Evolutionary conservation across 352 stramenopile genomes (phyloP), one percentile per base, ranked within the genome.

Genomic region (Chrysophaeum taylorii): DNA sequence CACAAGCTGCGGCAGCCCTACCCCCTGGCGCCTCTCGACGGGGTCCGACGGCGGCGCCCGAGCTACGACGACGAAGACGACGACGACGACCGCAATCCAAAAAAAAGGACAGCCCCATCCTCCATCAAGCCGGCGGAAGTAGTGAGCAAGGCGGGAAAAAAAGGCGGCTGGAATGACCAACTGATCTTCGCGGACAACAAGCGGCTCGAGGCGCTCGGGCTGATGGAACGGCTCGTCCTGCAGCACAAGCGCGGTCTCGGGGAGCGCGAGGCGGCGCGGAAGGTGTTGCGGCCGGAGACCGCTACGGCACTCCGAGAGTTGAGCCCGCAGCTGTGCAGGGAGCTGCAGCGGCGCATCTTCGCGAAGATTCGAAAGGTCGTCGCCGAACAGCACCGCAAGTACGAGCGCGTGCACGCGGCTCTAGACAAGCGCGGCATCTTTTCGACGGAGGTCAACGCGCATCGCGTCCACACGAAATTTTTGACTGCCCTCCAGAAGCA

Each of bases 231-330:
- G 35, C 12, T 29, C 64, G n/a, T 60, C 2, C 35, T 73, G 7
- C 35, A 73, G 57, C 41, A 70, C 41, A 50, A 70, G 69, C 27
- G 70, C 33, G 39, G 54, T 35, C 66, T 73, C 54, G 33, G 38
- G n/a, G 68, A 69, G 27, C 37, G 60, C 27, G 52, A 41, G 5
- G 7, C 27, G 7, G 33, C 25, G 2, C 25, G 52, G 25, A 12
- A 15, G 12, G 27, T 63, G 27, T 31, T 63, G 5, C 25, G 23
- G 27, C 52, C 52, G 52, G 9, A 23, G 9, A 15, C 27, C 25
- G 9, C 12, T 31, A 4, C 5, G 7, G 14, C 25, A 25, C 21
- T 9, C 25, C 7, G n/a, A 15, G 29, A 2, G 9, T 21, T 63
- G 27, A 15, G 5, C 9, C 25, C 52, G 12, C 2, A 39, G 25